Conservation (phyloP, 2,329 filamentous ascomycete genomes). For the Curvularia sp. region DNA sequence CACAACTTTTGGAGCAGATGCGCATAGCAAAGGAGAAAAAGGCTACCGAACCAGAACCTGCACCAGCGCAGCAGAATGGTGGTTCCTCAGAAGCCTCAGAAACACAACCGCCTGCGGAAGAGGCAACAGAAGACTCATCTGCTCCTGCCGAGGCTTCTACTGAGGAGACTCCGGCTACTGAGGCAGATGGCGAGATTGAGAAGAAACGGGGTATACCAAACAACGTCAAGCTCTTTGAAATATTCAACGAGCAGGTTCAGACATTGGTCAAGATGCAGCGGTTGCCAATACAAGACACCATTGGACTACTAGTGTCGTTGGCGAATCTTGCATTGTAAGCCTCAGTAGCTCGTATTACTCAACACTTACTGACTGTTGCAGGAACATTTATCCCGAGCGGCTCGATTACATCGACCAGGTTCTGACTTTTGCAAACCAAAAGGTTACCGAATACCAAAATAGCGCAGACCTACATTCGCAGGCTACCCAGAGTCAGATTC, state of each 20-base stretch:
- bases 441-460: conserved; percentile 87
- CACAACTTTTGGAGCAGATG: conserved; percentile 78
- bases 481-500: conserved; percentile 84
- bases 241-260: conserved; percentile 96
- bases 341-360: neutral
- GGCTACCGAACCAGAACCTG: conserved; percentile 36
- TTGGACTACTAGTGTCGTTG: conserved; percentile 90
- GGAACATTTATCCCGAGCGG: conserved; percentile 89
- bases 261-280: conserved; percentile 90
- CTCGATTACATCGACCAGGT: conserved; percentile 97
- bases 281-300: conserved; percentile 91
- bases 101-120: conserved; percentile 34
- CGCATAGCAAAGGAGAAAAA: conserved; percentile 68
- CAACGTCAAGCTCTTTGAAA: conserved; percentile 90
- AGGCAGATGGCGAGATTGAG: conserved; percentile 53
- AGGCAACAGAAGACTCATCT: conserved; percentile 39
- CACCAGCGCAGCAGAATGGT: conserved; percentile 45
- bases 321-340: conserved; percentile 82
- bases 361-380: conserved; percentile 41
- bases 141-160: conserved; percentile 34
- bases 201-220: conserved; percentile 68
- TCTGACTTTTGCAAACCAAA: conserved; percentile 83
- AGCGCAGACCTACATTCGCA: conserved; percentile 93
- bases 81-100: conserved; percentile 33
- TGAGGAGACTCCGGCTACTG: conserved; percentile 45